Evolutionary conservation across 768 basidiomycete genomes (phyloP).

Genomic region (Coprinopsis sp.): DNA sequence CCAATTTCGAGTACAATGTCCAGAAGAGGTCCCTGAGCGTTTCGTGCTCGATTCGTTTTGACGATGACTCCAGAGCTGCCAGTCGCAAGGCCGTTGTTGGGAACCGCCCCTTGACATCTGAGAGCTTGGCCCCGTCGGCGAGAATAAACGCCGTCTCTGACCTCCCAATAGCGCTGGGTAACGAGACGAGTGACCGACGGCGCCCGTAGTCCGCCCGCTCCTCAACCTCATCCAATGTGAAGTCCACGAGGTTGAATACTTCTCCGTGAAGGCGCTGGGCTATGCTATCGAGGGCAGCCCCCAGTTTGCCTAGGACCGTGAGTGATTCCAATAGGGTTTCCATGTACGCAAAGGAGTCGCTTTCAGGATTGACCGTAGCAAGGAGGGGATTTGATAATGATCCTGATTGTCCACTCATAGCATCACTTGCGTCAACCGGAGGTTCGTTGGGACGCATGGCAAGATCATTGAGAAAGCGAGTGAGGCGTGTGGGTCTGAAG

Average conservation of each 20-base stretch:
- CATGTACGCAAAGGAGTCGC: conserved; percentile 89
- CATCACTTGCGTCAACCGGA: conserved; percentile 59
- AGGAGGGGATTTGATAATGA: conserved; percentile 14
- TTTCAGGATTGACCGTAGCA: conserved; percentile 66
- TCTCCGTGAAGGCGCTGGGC: conserved; percentile 80
- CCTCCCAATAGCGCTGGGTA: conserved; percentile 32
- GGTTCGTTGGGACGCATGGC: conserved; percentile 73
- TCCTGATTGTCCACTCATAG: conserved; percentile 18
- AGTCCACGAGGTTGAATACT: conserved; percentile 79
- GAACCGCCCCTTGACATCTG: conserved; percentile 1
- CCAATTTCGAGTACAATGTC: conserved; percentile 93
- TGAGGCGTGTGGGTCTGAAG: conserved; percentile 46
- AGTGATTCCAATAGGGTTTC: conserved; percentile 92
- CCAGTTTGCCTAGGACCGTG: conserved; percentile 84
- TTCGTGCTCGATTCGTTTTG: conserved; percentile 76
- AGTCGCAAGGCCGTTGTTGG: conserved; percentile 55
- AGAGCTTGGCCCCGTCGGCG: conserved; percentile 23
- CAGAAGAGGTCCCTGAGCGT: conserved; percentile 90
- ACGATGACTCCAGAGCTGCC: conserved; percentile 67
- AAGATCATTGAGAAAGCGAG: conserved; percentile 60
- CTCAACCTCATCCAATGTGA: conserved; percentile 84
- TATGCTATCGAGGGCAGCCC: conserved; percentile 76
- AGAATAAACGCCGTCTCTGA: conserved; percentile 55
- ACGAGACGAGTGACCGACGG: conserved; percentile 35
- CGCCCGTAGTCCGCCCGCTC: conserved; percentile 83